phyloP scores from a whole-genome alignment of 2,329 filamentous ascomycete genomes.

The Cercospora sp. region DNA sequence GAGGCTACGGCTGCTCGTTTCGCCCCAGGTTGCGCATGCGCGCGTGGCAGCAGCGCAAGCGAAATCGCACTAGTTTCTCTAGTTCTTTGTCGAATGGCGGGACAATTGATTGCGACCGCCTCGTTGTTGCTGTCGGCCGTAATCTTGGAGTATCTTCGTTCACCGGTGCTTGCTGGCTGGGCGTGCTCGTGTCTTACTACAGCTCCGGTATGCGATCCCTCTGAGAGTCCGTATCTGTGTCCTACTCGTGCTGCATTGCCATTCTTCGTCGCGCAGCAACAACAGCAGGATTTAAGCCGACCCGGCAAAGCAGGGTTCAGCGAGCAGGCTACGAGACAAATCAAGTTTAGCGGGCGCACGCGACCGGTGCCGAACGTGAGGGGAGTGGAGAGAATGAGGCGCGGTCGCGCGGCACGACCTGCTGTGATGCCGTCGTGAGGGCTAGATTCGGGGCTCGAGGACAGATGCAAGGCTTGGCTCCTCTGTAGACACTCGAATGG shows the following conservation, averaged over 20 bases:
- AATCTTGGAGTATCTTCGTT: neutral
- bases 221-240: neutral
- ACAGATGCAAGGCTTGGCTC: neutral
- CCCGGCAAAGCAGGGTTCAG: neutral
- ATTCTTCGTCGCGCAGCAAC: neutral
- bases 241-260: neutral
- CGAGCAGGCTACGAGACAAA: neutral
- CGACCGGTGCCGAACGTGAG: neutral
- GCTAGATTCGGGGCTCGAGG: neutral
- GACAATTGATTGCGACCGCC: neutral
- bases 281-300: neutral
- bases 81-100: neutral
- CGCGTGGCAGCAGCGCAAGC: slow-evolving; percentile 2
- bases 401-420: neutral
- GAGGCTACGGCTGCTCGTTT: neutral
- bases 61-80: neutral
- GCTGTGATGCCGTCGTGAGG: neutral
- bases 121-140: neutral
- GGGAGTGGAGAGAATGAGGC: neutral
- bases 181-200: neutral
- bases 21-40: neutral
- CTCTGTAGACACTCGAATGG: neutral
- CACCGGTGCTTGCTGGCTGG: neutral
- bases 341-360: neutral
- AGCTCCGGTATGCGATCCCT: neutral